Percentiles rank a stretch among this genome's conserved stretches.
phyloP scores from a whole-genome alignment of 2,329 filamentous ascomycete genomes.

The Ceratocystiopsis minuta region DNA sequence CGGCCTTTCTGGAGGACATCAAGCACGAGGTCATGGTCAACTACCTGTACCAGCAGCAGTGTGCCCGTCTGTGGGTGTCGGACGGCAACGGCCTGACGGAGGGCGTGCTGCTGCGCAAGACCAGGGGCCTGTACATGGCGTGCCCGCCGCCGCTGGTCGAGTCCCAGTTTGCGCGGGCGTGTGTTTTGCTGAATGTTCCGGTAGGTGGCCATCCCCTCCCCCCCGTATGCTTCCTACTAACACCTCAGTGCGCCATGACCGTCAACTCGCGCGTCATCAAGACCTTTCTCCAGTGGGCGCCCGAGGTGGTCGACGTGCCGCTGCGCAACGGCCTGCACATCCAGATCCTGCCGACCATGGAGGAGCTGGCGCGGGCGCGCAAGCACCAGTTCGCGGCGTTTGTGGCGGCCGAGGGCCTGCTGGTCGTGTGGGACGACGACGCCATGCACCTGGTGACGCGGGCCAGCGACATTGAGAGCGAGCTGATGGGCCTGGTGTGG shows the following conservation, averaged over 20 bases:
- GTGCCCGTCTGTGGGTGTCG: slow-evolving; percentile 54
- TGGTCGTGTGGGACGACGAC: slow-evolving; percentile 73
- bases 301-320: slow-evolving; percentile 56
- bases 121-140: slow-evolving; percentile 50
- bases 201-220: slow-evolving; percentile 21
- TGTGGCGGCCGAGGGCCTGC: slow-evolving; percentile 48
- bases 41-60: slow-evolving; percentile 67
- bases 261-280: slow-evolving; percentile 66
- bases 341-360: slow-evolving; percentile 55
- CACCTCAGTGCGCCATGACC: slow-evolving; percentile 52
- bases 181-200: slow-evolving; percentile 52
- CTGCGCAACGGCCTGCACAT: slow-evolving; percentile 60
- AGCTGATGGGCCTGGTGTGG: slow-evolving; percentile 66
- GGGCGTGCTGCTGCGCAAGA: slow-evolving; percentile 54
- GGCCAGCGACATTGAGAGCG: slow-evolving; percentile 54
- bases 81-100: slow-evolving; percentile 50
- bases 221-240: no score
- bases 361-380: slow-evolving; percentile 50
- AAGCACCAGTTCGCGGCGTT: slow-evolving; percentile 73
- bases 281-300: slow-evolving; percentile 56
- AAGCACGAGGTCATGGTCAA: slow-evolving; percentile 74
- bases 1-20: slow-evolving; percentile 48
- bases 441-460: slow-evolving; percentile 50
- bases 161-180: slow-evolving; percentile 46
- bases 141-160: slow-evolving; percentile 47